Conservation (phyloP, 1,284 basidiomycete species). For the Tilletia indica region DNA sequence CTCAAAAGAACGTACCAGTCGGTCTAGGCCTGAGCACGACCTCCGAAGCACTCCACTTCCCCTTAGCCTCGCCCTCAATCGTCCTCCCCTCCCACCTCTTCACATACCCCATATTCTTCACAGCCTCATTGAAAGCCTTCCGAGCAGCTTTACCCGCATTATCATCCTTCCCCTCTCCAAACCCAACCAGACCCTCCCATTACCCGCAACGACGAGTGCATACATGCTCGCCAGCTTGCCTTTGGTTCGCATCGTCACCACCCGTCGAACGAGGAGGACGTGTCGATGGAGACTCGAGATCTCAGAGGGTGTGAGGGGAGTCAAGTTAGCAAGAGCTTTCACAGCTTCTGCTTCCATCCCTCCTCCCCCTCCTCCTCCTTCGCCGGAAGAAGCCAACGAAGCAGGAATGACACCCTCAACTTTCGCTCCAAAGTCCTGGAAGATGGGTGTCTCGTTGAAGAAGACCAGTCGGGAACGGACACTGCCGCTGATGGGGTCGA, state of each 20-base stretch:
- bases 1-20: constrained; percentile 39
- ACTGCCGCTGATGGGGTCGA: background rate
- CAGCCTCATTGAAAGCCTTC: constrained; percentile 71
- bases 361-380: background rate
- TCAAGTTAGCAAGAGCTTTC: constrained; percentile 37
- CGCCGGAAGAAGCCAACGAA: background rate
- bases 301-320: constrained; percentile 47
- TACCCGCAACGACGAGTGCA: constrained; percentile 74
- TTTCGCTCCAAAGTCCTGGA: background rate
- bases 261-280: constrained; percentile 57
- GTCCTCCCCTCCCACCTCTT: constrained; percentile 85
- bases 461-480: constrained; percentile 12
- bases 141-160: constrained; percentile 63
- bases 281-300: constrained; percentile 48
- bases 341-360: background rate
- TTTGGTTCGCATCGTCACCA: constrained; percentile 80
- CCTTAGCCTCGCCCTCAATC: constrained; percentile 76
- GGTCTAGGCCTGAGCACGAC: constrained; percentile 83
- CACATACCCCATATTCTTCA: constrained; percentile 84
- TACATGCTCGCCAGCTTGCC: constrained; percentile 73
- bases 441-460: constrained; percentile 20
- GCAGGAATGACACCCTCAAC: background rate
- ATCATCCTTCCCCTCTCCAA: constrained; percentile 82
- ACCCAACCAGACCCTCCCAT: constrained; percentile 83
- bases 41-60: constrained; percentile 81